A percentile compares a stretch with the other conserved stretches of the same genome.
Conservation (phyloP, 495 filamentous ascomycete species). For the Annulohypoxylon moriforme region DNA sequence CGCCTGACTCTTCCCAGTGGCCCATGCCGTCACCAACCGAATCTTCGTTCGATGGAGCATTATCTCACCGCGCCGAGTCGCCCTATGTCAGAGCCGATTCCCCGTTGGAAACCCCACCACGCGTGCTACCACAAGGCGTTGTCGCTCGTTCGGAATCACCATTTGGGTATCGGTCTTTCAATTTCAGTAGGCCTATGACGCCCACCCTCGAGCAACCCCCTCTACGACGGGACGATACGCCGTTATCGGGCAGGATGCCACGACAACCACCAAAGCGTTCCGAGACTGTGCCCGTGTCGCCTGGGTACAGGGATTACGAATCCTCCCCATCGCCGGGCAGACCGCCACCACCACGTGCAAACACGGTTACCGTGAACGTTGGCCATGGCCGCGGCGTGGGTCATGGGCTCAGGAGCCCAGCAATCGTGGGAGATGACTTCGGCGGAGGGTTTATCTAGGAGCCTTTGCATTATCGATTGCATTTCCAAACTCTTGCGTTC, state of each 20-base stretch:
- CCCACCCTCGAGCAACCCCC: slow-evolving; percentile 26
- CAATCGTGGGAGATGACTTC: slow-evolving; percentile 36
- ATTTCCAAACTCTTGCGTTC: neutral
- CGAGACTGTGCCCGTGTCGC: slow-evolving; percentile 37
- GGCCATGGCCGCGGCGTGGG: slow-evolving; percentile 13
- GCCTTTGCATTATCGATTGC: neutral
- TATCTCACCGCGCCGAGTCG: slow-evolving; percentile 23
- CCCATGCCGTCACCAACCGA: slow-evolving; percentile 40
- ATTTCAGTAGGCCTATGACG: slow-evolving; percentile 45
- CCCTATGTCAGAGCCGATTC: slow-evolving; percentile 16
- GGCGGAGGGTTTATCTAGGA: slow-evolving; percentile 38
- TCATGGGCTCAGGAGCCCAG: slow-evolving; percentile 24
- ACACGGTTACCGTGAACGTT: slow-evolving; percentile 17
- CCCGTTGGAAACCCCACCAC: slow-evolving; percentile 29
- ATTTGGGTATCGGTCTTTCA: slow-evolving; percentile 42
- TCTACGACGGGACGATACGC: slow-evolving; percentile 13
- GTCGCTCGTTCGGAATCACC: slow-evolving; percentile 36
- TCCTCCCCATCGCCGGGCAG: slow-evolving; percentile 12
- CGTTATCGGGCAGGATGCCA: neutral
- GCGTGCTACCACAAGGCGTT: slow-evolving; percentile 22
- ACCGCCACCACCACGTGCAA: slow-evolving; percentile 33
- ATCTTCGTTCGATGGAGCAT: slow-evolving; percentile 30
- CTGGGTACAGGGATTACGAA: slow-evolving; percentile 17
- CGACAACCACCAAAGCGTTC: slow-evolving; percentile 25
- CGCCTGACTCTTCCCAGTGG: slow-evolving; percentile 42